Base-by-base conservation (phyloP, 2,329 filamentous ascomycete species). In the Fusarium sp. region DNA sequence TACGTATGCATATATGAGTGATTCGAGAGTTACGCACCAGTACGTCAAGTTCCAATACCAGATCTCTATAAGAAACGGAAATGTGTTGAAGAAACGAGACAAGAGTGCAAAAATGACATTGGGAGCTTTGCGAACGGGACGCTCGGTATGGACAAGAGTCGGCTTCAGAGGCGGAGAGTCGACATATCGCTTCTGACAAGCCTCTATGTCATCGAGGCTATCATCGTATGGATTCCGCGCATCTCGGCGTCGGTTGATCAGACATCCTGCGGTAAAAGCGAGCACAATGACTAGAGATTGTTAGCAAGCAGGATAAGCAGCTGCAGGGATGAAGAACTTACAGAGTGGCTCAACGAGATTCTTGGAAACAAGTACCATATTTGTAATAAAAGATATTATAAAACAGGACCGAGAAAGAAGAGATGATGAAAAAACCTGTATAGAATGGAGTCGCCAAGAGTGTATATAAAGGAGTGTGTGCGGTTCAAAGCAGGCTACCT, bases 1-100 rank as follows among this genome's bases (percentile, higher is more conserved):
- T 64, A 6, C 63, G 15, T 1, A 24, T 13, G 25, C 2, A 6
- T 11, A 15, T 15, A 5, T 13, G 2, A 12, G 6, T 8, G 15
- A 3, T 7, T 12, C 3, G 19, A 8, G 5, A 6, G 5, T 9
- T n/a, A 38, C 28, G 13, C 5, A 68, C 74, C 74, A 76, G 59
- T 76, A 76, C 7, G 73, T 74, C 62, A 74, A 47, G 41, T 75
- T 75, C 74, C 74, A 76, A 45, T 76, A 76, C 74, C 73, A 76
- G 13, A 76, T 74, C 64, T 76, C 74, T 19, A 74, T 32, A 7
- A 76, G 55, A 25, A 76, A 76, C 0, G 74, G 74, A 46, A 72
- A 76, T 1, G 66, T 59, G 7, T 67, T 67, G 46, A 70, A 73
- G 58, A 76, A 75, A 12, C 71, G 70, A 11, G 71, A 72, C 1